Base-by-base conservation (phyloP, 139 green algal genomes). In the Axilococcus clingmanii region DNA sequence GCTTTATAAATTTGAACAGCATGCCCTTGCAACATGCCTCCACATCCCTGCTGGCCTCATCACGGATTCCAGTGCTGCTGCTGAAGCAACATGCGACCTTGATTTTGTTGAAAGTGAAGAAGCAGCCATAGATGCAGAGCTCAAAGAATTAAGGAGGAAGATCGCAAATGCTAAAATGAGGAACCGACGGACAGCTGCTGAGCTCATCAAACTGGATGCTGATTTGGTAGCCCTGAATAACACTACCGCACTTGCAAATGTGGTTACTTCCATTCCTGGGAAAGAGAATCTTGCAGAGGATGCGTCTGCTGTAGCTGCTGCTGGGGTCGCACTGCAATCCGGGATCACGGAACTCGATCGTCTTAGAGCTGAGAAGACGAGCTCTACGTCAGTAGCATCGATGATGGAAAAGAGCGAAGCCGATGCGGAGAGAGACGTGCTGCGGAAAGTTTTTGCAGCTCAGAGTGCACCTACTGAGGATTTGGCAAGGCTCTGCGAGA, bases 211-310 rank as follows among this genome's bases (percentile, higher is more conserved):
- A n/a, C 47, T 70, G 29, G 51, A 38, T 27, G 23, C 23, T 22
- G 27, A 31, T 23, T 30, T 66, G 53, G 23, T 35, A 8, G n/a
- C 15, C n/a, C 30, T 32, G 1, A 50, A 49, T 32, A 34, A 48
- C 15, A 31, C 32, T 15, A 15, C 55, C 12, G 24, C 54, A 38
- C 33, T 66, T 34, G 42, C 52, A 16, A 59, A 49, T 15, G 43
- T 67, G 12, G 25, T 50, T 22, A 49, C 29, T 14, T 43, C 41
- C 32, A 34, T 50, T n/a, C 54, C 57, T 2, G 68, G 67, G 17
- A 78, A 69, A 48, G 60, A 72, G 42, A 72, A 68, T 28, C 8
- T 77, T 42, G 50, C 37, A 14, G 60, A 72, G 20, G 69, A 76
- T 34, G 63, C 52, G 7, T n/a, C 27, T 7, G 59, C 41, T 24